Base-by-base conservation (phyloP, 2,329 filamentous ascomycete species). In the Cryoendolithus antarcticus region DNA sequence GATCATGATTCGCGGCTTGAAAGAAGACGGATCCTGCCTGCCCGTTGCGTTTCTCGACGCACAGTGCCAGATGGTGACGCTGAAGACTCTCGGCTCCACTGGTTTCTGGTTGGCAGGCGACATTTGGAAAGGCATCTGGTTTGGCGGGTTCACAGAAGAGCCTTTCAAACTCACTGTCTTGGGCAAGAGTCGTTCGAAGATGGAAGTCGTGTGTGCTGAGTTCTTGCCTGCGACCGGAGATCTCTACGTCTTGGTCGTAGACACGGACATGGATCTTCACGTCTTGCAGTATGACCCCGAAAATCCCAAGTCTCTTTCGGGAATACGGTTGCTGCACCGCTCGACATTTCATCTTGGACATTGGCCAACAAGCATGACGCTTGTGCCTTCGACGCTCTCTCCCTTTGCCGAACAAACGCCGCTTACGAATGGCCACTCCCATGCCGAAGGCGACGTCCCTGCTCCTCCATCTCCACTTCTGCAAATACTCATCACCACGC, bases 11-110 rank as follows among this genome's bases (percentile, higher is more conserved):
- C 74, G 91, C 43, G 91, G 91, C 30, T 71, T 98, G 3, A 95
- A 95, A 59, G 91, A 98, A 60, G 91, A 98, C 56, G 86, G 88
- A 1, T 86, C 83, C 1, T 72, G 96, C 38, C 69, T 96, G 1
- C 91, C 91, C 0, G 89, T 98, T 3, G 91, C 91, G 0, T 98
- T 98, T 56, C 82, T 98, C 71, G 91, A 98, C 55, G 93, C 95
- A 78, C 91, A 85, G 63, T 93, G 84, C 61, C 91, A 94, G 53
- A 85, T 94, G 9, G 84, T 79, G 2, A 77, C 81, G n/a, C 74
- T 86, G 39, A 91, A 88, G 55, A 84, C 86, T 52, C 70, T 98
- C 12, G 77, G 77, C 3, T 77, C 81, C 2, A 93, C 86, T 0
- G 88, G 89, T 1, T 70, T 98, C 57, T 86, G 84, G 53, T 70